These are phyloP conservation scores for Capronia americana DNA, from an alignment of 2,329 filamentous ascomycete species.

Conservation along the genomic window DNA sequence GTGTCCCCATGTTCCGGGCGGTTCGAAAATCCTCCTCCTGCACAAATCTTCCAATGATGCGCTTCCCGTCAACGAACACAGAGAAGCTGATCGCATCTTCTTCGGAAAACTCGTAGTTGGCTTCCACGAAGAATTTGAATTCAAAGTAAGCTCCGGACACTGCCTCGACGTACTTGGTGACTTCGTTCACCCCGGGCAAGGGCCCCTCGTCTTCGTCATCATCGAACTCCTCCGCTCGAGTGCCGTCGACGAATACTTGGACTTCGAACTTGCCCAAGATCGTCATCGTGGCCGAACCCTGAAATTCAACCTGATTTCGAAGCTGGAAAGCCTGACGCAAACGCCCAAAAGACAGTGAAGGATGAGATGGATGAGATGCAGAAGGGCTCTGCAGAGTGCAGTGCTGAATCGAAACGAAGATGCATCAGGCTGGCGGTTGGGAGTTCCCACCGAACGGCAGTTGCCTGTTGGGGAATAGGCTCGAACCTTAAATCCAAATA, in stretches of 20 bases:
- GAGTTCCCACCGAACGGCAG: background rate
- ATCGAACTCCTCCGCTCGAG: constrained; percentile 40
- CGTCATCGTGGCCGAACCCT: background rate
- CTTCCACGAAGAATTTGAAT: constrained; percentile 24
- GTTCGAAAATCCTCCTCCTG: background rate
- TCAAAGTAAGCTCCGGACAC: constrained; percentile 20
- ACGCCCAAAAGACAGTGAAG: background rate
- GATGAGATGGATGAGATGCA: background rate
- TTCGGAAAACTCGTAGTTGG: constrained; percentile 1
- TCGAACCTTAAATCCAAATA: background rate
- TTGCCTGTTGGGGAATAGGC: background rate
- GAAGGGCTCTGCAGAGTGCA: background rate
- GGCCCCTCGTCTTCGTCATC: constrained; percentile 9
- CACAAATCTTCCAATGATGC: constrained; percentile 3
- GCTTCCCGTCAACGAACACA: constrained; percentile 21
- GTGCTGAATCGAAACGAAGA: background rate
- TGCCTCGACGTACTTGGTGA: constrained; percentile 37
- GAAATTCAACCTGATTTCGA: background rate
- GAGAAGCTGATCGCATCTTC: constrained; percentile 40
- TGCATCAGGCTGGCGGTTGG: background rate
- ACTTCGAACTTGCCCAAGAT: constrained; percentile 15
- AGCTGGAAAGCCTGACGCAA: background rate
- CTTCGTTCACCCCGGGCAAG: background rate
- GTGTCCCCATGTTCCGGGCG: background rate
- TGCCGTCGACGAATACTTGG: constrained; percentile 31